phyloP scores from a whole-genome alignment of 345 rosid species.

The Lepidium didymum region DNA sequence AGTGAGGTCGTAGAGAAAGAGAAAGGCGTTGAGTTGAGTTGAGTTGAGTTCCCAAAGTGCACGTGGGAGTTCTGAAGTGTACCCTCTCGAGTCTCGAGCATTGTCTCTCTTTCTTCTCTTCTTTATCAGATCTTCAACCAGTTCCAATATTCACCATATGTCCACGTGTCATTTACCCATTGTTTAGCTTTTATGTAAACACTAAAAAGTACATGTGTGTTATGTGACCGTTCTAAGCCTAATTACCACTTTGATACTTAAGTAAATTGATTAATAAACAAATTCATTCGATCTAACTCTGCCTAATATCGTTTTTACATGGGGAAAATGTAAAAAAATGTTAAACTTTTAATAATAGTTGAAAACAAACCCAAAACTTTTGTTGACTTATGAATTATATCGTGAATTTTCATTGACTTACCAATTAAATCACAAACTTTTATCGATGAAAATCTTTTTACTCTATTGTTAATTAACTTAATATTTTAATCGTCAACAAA shows the following conservation, averaged over 20 bases:
- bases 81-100: constrained; percentile 36
- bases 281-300: background rate
- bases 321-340: no score
- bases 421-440: no score
- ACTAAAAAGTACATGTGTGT: background rate
- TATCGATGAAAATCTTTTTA: no score
- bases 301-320: no score
- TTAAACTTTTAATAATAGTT: no score
- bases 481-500: no score
- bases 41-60: constrained; percentile 43
- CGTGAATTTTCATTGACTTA: no score
- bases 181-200: background rate
- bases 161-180: constrained; percentile 2
- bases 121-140: background rate
- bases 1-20: constrained; percentile 4
- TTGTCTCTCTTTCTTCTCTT: background rate
- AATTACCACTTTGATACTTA: background rate
- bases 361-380: no score
- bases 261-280: background rate
- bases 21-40: constrained; percentile 32
- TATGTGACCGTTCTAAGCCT: constrained; percentile 8
- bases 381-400: no score
- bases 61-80: constrained; percentile 41
- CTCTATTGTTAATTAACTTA: no score
- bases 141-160: background rate